Evolutionary conservation across 2,329 filamentous ascomycete species (phyloP).

Genomic region (Fusarium temperatum): DNA sequence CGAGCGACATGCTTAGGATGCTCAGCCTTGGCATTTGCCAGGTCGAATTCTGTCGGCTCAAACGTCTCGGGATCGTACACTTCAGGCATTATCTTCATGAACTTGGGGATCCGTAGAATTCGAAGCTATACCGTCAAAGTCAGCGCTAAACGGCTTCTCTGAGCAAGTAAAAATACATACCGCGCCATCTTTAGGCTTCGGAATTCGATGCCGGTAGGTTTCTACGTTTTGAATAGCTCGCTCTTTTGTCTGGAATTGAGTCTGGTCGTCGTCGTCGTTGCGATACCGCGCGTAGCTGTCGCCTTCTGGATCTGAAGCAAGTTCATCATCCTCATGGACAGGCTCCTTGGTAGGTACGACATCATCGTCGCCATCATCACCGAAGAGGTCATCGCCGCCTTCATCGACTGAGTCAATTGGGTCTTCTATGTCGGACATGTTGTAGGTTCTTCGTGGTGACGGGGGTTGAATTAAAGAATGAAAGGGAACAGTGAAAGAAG

Average conservation of each 20-base stretch:
- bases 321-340: constrained; percentile 69
- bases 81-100: constrained; percentile 74
- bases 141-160: neutral
- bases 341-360: constrained; percentile 67
- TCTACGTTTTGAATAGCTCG: constrained; percentile 70
- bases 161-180: constrained; percentile 54
- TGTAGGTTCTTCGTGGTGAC: neutral
- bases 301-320: constrained; percentile 61
- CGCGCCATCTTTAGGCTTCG: constrained; percentile 75
- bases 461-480: neutral
- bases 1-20: constrained; percentile 72
- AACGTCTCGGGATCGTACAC: constrained; percentile 74
- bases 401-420: constrained; percentile 62
- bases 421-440: constrained; percentile 68
- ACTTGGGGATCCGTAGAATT: constrained; percentile 75
- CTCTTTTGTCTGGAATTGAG: constrained; percentile 58
- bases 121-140: constrained; percentile 64
- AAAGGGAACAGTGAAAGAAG: neutral
- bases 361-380: constrained; percentile 69
- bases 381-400: constrained; percentile 70
- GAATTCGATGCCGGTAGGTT: constrained; percentile 74
- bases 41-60: constrained; percentile 65
- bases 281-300: constrained; percentile 53
- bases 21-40: constrained; percentile 62
- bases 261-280: constrained; percentile 57